A percentile compares a stretch with the other conserved stretches of the same genome.
These are phyloP conservation scores for Ascobolus immersus DNA, from an alignment of 495 filamentous ascomycete genomes.

Conservation along the genomic window DNA sequence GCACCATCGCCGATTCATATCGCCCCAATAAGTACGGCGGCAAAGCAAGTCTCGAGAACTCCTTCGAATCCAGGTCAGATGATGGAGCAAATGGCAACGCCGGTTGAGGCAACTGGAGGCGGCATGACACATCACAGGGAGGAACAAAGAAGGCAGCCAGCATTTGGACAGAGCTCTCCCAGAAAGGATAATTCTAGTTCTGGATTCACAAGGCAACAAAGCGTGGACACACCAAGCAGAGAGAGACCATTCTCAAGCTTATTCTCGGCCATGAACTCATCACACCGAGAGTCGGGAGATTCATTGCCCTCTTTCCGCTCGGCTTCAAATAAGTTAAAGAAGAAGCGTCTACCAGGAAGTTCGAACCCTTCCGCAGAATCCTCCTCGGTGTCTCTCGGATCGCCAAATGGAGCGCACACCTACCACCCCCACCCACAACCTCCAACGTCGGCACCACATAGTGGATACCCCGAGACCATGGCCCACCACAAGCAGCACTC, in stretches of 20 bases:
- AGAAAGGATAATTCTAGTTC: slow-evolving; percentile 26
- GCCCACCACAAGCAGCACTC: no score
- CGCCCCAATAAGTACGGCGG: not conserved
- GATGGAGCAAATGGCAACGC: slow-evolving; percentile 7
- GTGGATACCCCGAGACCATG: no score
- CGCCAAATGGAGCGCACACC: no score
- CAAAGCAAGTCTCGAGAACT: not conserved
- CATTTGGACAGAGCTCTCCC: slow-evolving; percentile 17
- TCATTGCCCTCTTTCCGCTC: no score
- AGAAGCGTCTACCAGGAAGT: slow-evolving; percentile 50
- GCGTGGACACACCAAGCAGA: slow-evolving; percentile 35
- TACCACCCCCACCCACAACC: no score
- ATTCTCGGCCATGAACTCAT: slow-evolving; percentile 40
- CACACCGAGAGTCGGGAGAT: slow-evolving; percentile 34
- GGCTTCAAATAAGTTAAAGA: slow-evolving; percentile 62
- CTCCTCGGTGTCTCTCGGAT: slow-evolving; percentile 57
- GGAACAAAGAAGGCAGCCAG: slow-evolving; percentile 19
- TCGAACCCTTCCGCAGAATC: slow-evolving; percentile 63
- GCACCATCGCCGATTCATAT: not conserved
- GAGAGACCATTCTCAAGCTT: slow-evolving; percentile 43
- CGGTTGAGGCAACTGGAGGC: slow-evolving; percentile 4
- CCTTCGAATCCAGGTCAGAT: slow-evolving; percentile 6
- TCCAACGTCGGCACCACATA: no score
- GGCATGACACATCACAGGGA: slow-evolving; percentile 6
- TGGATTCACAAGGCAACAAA: slow-evolving; percentile 18